Conservation (phyloP, 805 yeast species). For the Brettanomyces custersianus region DNA sequence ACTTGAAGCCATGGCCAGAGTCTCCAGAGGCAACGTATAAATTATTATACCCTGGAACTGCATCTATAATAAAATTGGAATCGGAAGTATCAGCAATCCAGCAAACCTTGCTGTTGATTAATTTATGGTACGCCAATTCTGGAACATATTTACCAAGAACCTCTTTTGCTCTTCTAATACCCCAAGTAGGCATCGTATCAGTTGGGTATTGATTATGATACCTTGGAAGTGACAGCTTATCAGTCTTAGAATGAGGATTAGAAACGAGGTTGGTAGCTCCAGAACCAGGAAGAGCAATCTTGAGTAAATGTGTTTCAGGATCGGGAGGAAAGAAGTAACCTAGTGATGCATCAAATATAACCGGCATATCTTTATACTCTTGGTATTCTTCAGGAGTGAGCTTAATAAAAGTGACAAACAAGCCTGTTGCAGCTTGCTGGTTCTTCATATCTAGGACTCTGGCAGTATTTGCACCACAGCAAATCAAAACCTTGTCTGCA, state of each 20-base stretch:
- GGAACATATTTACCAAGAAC: constrained; percentile 15
- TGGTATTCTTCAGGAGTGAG: constrained; percentile 28
- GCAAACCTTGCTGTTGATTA: constrained; percentile 27
- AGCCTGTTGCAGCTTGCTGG: constrained; percentile 31
- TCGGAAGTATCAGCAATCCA: constrained; percentile 34
- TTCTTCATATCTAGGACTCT: constrained; percentile 22
- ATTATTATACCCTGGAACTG: constrained; percentile 24
- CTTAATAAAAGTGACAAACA: constrained; percentile 31
- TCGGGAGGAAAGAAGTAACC: constrained; percentile 44
- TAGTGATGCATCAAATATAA: constrained; percentile 31
- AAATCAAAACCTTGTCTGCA: constrained; percentile 23
- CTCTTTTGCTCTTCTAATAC: constrained; percentile 1
- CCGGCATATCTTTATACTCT: constrained; percentile 29
- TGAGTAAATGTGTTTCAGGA: no score
- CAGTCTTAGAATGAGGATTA: constrained; percentile 4
- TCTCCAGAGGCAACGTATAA: constrained; percentile 39
- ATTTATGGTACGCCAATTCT: constrained; percentile 23
- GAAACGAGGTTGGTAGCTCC: constrained; percentile 28
- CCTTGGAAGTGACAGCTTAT: neutral
- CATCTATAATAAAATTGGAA: constrained; percentile 32
- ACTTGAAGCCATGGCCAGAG: constrained; percentile 40
- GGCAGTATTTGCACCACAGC: constrained; percentile 32
- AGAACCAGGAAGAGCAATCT: constrained; percentile 21
- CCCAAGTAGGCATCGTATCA: neutral
- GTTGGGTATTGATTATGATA: neutral